phyloP scores from a whole-genome alignment of 164 flowering plant species.

The Tinospora cordifolia region DNA sequence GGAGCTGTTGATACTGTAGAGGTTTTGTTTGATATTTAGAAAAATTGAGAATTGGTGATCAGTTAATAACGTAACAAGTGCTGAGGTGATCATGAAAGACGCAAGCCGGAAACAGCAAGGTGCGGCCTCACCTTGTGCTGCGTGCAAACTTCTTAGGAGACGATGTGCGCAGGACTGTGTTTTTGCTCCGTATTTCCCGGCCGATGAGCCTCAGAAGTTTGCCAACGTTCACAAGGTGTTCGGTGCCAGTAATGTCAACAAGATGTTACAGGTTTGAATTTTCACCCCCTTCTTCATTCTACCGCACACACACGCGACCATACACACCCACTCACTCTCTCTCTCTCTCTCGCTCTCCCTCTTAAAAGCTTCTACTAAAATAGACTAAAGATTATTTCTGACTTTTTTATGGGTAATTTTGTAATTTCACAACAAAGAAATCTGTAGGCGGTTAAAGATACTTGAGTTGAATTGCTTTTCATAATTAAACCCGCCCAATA shows the following conservation, averaged over 20 bases:
- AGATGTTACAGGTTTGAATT: constrained; percentile 68
- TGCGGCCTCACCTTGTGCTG: constrained; percentile 71
- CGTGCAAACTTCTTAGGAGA: constrained; percentile 74
- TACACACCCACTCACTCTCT: not conserved
- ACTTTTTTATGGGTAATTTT: not conserved
- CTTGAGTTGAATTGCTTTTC: too few relatives aligned
- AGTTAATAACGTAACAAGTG: not conserved
- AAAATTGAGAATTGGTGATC: not conserved
- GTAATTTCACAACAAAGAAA: not conserved
- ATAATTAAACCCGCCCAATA: too few relatives aligned
- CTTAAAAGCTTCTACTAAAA: too few relatives aligned
- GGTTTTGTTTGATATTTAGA: too few relatives aligned
- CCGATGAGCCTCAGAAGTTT: constrained; percentile 84
- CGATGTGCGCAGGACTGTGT: constrained; percentile 72
- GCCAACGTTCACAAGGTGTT: constrained; percentile 86
- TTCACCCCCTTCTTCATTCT: too few relatives aligned
- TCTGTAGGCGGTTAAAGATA: too few relatives aligned
- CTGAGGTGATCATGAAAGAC: constrained; percentile 27
- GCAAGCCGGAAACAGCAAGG: constrained; percentile 45
- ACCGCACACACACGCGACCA: too few relatives aligned
- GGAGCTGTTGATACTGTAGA: not conserved
- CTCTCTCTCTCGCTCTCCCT: not conserved
- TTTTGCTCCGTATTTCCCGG: constrained; percentile 83
- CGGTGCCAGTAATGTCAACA: constrained; percentile 93
- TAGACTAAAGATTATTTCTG: not conserved